Evolutionary conservation across 177 flowering plant genomes (phyloP).

Genomic region (Tripterygium wilfordii): DNA sequence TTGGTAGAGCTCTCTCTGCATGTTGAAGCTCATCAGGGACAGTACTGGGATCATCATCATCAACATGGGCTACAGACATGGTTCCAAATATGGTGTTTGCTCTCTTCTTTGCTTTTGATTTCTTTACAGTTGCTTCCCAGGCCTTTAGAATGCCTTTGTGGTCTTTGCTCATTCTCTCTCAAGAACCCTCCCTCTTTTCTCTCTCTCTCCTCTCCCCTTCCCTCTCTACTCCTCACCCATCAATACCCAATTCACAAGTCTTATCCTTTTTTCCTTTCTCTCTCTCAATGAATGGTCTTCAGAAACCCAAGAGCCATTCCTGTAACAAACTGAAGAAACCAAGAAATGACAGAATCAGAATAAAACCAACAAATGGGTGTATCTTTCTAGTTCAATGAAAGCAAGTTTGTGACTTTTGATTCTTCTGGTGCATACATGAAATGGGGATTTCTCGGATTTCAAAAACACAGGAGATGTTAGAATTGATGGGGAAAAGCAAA

Average conservation of each 20-base stretch:
- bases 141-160: constrained; percentile 24
- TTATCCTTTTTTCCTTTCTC: constrained; percentile 3
- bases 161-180: constrained; percentile 28
- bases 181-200: not conserved
- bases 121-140: constrained; percentile 31
- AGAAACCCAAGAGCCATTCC: not conserved
- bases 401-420: not conserved
- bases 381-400: too few relatives aligned
- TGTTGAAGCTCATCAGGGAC: constrained; percentile 10
- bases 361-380: constrained; percentile 1
- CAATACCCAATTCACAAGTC: constrained; percentile 8
- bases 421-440: constrained; percentile 1
- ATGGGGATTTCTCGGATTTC: constrained; percentile 11
- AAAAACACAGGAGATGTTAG: not conserved
- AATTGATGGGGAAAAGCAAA: constrained; percentile 21
- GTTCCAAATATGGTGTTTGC: constrained; percentile 18
- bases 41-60: constrained; percentile 23
- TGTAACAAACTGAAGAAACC: not conserved
- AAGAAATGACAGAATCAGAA: not conserved
- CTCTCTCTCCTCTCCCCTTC: not conserved
- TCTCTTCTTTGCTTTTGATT: constrained; percentile 28
- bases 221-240: constrained; percentile 1
- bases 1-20: constrained; percentile 25
- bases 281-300: not conserved
- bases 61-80: constrained; percentile 38